phyloP scores from a whole-genome alignment of 306 rosid genomes.

The Ziziphus jujuba region DNA sequence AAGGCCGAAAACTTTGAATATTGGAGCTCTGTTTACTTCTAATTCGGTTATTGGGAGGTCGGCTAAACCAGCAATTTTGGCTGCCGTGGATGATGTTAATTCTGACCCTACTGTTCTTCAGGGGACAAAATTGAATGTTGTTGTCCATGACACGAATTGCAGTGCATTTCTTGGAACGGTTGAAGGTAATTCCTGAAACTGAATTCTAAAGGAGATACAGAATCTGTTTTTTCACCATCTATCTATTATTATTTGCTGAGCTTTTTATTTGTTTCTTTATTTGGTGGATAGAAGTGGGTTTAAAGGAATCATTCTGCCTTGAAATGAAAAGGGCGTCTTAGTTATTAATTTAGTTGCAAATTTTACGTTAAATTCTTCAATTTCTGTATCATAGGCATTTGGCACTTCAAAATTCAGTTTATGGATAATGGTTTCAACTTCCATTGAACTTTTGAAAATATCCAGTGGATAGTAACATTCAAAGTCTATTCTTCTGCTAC shows the following conservation, averaged over 20 bases:
- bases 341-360: constrained; percentile 6
- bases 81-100: constrained; percentile 63
- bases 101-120: constrained; percentile 48
- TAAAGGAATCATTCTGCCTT: constrained; percentile 10
- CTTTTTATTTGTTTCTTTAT: background rate
- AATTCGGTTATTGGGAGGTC: constrained; percentile 66
- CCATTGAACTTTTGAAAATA: background rate
- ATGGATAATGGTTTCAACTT: background rate
- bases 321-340: background rate
- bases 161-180: constrained; percentile 67
- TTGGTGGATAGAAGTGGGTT: background rate
- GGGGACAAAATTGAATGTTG: constrained; percentile 35
- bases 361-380: background rate
- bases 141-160: constrained; percentile 58
- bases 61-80: constrained; percentile 50
- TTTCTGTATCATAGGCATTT: constrained; percentile 2
- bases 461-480: too few species aligned
- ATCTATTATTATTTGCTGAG: background rate
- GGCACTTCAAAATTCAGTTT: constrained; percentile 7
- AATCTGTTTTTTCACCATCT: constrained; percentile 13
- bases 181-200: constrained; percentile 55
- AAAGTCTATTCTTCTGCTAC: too few species aligned
- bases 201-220: constrained; percentile 13
- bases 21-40: constrained; percentile 62
- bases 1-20: constrained; percentile 47